phyloP scores from a whole-genome alignment of 371 early-diverging fungal genomes.

The Mucor circinelloides region DNA sequence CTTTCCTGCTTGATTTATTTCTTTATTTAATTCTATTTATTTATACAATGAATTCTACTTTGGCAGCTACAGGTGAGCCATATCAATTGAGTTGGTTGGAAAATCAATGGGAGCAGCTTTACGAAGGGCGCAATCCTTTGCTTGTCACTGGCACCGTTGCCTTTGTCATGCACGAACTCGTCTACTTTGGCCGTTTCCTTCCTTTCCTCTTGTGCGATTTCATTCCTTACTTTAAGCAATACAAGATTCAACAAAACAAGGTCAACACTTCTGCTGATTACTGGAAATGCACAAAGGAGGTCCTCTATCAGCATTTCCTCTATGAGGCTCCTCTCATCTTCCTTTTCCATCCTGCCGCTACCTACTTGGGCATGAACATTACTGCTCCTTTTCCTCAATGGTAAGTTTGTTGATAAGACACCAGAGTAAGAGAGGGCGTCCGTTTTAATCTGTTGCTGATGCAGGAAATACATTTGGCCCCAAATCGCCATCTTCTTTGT shows the following conservation, averaged over 20 bases:
- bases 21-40: not conserved
- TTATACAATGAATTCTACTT: conserved; percentile 9
- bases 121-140: conserved; percentile 70
- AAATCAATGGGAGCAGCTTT: conserved; percentile 60
- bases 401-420: conserved; percentile 45
- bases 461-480: conserved; percentile 36
- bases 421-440: conserved; percentile 1
- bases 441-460: not conserved
- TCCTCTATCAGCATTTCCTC: conserved; percentile 75
- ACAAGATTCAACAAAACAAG: conserved; percentile 86
- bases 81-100: conserved; percentile 17
- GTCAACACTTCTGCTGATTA: conserved; percentile 66
- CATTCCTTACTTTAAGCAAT: conserved; percentile 75
- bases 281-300: conserved; percentile 77
- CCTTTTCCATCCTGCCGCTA: conserved; percentile 84
- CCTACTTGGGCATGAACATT: conserved; percentile 83
- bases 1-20: not conserved
- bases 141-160: conserved; percentile 67
- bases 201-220: conserved; percentile 74
- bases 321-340: conserved; percentile 89
- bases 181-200: conserved; percentile 79
- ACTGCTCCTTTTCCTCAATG: conserved; percentile 84
- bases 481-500: conserved; percentile 81
- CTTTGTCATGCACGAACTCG: conserved; percentile 75
- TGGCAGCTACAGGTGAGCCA: not conserved